These are phyloP conservation scores for Globisporangium heterothallicum DNA, from an alignment of 352 stramenopile species.

Conservation along the genomic window DNA sequence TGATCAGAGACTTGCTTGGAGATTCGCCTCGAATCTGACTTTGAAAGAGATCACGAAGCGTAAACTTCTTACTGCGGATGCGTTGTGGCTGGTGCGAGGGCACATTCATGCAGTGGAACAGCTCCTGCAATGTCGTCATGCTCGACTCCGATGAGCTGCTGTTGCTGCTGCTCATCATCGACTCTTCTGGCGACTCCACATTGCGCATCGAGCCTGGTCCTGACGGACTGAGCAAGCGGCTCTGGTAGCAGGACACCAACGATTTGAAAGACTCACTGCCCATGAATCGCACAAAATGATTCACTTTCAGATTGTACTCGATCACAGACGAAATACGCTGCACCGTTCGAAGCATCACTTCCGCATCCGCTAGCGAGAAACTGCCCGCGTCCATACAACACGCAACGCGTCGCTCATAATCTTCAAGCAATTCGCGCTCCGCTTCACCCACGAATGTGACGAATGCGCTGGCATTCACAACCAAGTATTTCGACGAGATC, in stretches of 20 bases:
- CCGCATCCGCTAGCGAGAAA: conserved; percentile 62
- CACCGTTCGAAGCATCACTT: conserved; percentile 50
- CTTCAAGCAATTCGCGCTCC: conserved; percentile 46
- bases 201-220: conserved; percentile 20
- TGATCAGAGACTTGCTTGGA: conserved; percentile 62
- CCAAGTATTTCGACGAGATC: conserved; percentile 63
- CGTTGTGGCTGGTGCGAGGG: conserved; percentile 74
- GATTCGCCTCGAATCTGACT: conserved; percentile 50
- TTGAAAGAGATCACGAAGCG: conserved; percentile 58
- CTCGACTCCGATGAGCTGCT: conserved; percentile 65
- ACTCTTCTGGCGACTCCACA: conserved; percentile 19
- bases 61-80: conserved; percentile 66
- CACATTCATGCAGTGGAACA: conserved; percentile 88
- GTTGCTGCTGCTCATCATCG: conserved; percentile 5
- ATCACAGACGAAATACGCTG: conserved; percentile 51
- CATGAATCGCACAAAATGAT: conserved; percentile 87
- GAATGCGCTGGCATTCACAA: conserved; percentile 36
- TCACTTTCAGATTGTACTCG: conserved; percentile 76
- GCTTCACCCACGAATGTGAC: conserved; percentile 70
- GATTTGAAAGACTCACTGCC: conserved; percentile 74
- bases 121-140: conserved; percentile 78
- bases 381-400: conserved; percentile 55
- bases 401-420: conserved; percentile 55
- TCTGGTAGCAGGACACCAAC: conserved; percentile 71
- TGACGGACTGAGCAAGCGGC: conserved; percentile 62